Base-by-base conservation (phyloP, 805 yeast species). In the Lachancea lanzarotensis region DNA sequence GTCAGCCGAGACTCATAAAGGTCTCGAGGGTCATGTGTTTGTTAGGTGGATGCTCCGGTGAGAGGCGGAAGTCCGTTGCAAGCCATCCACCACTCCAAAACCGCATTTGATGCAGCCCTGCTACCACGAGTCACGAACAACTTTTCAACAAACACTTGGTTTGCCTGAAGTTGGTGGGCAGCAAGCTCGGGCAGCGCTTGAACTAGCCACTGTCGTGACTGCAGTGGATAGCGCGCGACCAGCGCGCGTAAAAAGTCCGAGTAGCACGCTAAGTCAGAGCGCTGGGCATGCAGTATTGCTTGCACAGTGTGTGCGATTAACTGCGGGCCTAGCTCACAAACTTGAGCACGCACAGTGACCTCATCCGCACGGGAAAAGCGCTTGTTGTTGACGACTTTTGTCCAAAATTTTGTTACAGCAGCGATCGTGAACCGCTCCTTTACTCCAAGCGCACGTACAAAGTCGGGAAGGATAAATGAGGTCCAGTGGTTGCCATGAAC, bases 11-110 rank as follows among this genome's bases (percentile, higher is more conserved):
- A 22, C 4, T 22, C 8, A 6, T 8, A 6, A 22, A 8, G 25
- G 25, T 22, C 25, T 22, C 25, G 25, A 22, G 25, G 25, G 25
- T 22, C 25, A 22, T 8, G 31, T 29, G 31, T 13, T 29, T 29
- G 13, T 29, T 13, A 29, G 4, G 13, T 7, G 3, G 31, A 19
- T 3, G 17, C 35, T 16, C 19, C 32, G 5, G 44, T 27, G 11
- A 41, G 35, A 20, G 40, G 49, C 13, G 67, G 66, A 30, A 61
- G 47, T 1, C 83, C 82, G 50, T 81, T 82, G 19, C 72, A 68
- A 25, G 73, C 71, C 18, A 82, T 62, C 90, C 90, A 84, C 62
- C 82, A 79, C 42, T 73, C 76, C 45, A 79, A 74, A 11, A 84
- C 65, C 1, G 79, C 69, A 17, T 73, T 79, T 40, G 77, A 73